Evolutionary conservation across 2,329 filamentous ascomycete genomes (phyloP).

Genomic region (Decorospora gaudefroyi): DNA sequence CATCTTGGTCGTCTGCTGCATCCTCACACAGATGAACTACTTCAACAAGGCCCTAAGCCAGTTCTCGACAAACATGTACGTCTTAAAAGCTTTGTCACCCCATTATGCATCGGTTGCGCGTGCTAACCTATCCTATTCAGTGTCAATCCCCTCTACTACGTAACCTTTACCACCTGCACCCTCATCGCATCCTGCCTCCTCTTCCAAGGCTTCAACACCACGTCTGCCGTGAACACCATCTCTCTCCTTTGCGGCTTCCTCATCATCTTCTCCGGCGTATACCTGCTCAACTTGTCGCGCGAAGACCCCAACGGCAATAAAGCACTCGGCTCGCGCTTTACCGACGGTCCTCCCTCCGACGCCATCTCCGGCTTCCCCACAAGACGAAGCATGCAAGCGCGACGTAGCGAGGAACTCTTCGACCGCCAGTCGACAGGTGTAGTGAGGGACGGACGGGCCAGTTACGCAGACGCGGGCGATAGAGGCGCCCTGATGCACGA

Average conservation of each 20-base stretch:
- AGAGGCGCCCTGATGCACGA: slow-evolving; percentile 82
- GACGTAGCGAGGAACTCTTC: slow-evolving; percentile 60
- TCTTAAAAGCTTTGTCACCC: slow-evolving; percentile 27
- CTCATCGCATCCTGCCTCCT: slow-evolving; percentile 94
- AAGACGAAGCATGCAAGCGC: slow-evolving; percentile 87
- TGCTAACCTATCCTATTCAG: slow-evolving; percentile 52
- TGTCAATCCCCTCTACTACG: slow-evolving; percentile 95
- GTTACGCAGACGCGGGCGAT: slow-evolving; percentile 55
- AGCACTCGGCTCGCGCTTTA: slow-evolving; percentile 57
- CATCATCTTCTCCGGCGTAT: slow-evolving; percentile 92
- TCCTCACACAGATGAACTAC: slow-evolving; percentile 99
- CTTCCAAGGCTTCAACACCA: slow-evolving; percentile 94
- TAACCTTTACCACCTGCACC: slow-evolving; percentile 94
- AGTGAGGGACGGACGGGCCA: slow-evolving; percentile 15
- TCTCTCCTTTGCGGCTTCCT: slow-evolving; percentile 92
- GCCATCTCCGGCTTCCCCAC: slow-evolving; percentile 88
- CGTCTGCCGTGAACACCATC: slow-evolving; percentile 86
- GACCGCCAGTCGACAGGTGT: slow-evolving; percentile 55
- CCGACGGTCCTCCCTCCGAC: slow-evolving; percentile 87
- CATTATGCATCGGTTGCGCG: background rate
- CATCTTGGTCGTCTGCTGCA: slow-evolving; percentile 90
- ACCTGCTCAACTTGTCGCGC: slow-evolving; percentile 93
- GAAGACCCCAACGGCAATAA: slow-evolving; percentile 81
- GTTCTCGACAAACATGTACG: slow-evolving; percentile 96
- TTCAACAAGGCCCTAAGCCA: slow-evolving; percentile 98